Evolutionary conservation across 1,139 yeast species (phyloP), one percentile per base, ranked within the genome.

Genomic region (Sugiyamaella novakii): DNA sequence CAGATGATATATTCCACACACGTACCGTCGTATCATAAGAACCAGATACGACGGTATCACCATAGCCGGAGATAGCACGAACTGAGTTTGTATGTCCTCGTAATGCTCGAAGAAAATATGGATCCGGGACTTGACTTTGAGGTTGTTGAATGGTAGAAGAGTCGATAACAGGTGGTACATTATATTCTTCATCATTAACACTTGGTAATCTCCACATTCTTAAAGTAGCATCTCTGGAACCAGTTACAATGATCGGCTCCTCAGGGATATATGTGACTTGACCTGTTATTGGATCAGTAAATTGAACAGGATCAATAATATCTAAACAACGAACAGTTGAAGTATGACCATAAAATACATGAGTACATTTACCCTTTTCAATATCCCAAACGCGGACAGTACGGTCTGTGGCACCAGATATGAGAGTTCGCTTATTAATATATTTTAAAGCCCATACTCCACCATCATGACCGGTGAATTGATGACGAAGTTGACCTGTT

Each of bases 381-480:
- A 88, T 80, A 65, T 89, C 87, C 98, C 98, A 91, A 3, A 91
- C 82, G 51, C 97, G 76, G 5, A 91, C 95, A 0, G 95, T 83
- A 58, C 96, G 77, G 68, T 91, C 98, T 1, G 96, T 89, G 1
- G 95, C 84, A 0, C 97, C 98, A 55, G 94, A 84, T 0, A 89
- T 95, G 36, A 91, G 71, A 1, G 87, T 84, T 53, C 70, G 70
- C 36, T 68, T 68, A n/a, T 87, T 87, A 47, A 79, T 79, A 64
- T 89, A 91, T 66, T 92, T 89, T 64, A 92, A 74, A 1, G 98
- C 98, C 99, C 99, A 92, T 7, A 94, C 98, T 22, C 98, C 98
- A 42, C 98, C 98, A 52, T 87, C 95, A 63, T 92, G 98, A 10
- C 97, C 98, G 47, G 77, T 75, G 46, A 92, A 73, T 21, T 66